Evolutionary conservation across 169 alveolate genomes (phyloP).

Genomic region (Eimeria sp.): DNA sequence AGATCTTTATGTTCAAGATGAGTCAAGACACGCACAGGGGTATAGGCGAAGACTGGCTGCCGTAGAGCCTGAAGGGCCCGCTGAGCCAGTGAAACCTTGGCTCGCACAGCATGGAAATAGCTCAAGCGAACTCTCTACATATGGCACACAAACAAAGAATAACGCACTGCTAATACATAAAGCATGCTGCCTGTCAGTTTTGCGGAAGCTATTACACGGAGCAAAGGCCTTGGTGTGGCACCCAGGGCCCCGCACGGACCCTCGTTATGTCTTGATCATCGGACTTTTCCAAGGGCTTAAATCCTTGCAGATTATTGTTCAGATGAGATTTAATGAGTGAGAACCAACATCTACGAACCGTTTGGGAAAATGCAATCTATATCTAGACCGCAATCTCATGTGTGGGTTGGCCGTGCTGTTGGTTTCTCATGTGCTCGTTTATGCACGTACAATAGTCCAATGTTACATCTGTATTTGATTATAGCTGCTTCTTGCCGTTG

Average conservation of each 20-base stretch:
- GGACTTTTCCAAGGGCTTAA: background rate
- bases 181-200: background rate
- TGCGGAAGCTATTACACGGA: background rate
- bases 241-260: conserved; percentile 38
- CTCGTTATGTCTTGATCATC: background rate
- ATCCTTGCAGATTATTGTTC: background rate
- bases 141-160: background rate
- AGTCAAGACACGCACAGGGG: background rate
- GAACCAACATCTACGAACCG: background rate
- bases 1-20: background rate
- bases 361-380: background rate
- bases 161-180: background rate
- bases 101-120: background rate
- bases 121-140: background rate
- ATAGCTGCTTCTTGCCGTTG: background rate
- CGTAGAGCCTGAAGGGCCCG: background rate
- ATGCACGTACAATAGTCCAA: background rate
- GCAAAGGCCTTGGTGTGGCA: background rate
- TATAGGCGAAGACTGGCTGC: conserved; percentile 6
- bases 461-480: background rate
- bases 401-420: background rate
- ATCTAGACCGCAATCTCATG: background rate
- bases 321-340: background rate
- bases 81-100: background rate
- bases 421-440: background rate